Base-by-base conservation (phyloP, 257 asterid genomes). In the Capsicum pubescens region DNA sequence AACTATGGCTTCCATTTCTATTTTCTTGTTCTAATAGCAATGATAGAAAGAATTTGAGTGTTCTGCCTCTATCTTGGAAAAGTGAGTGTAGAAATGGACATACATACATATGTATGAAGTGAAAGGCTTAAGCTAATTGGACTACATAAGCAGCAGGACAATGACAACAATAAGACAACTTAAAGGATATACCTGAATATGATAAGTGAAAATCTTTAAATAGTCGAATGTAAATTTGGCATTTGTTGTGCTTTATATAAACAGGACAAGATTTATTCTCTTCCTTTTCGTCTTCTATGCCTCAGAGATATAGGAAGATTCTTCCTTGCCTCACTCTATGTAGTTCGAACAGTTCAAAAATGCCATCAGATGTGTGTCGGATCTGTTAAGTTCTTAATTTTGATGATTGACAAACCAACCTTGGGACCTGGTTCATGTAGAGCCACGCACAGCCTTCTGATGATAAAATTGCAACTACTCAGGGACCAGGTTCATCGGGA, bases 1-100 rank as follows among this genome's bases (percentile, higher is more conserved):
- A 69, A 84, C 54, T 76, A 87, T 54, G 83, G 89, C 83, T 35
- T 90, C 89, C 94, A 86, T 91, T 15, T 78, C 13, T 3, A 6
- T 16, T 50, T 68, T 68, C 9, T 26, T 26, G 2, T 16, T 4
- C 15, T 55, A 52, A 68, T 61, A 14, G 14, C 14, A 39, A 52
- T 26, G 12, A 76, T 26, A 74, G 17, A 59, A 21, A 78, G 26
- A 39, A 39, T 26, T 39, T 39, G 54, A 14, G 55, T 32, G 32
- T 54, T 77, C 17, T 32, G 82, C 50, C 19, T 74, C 3, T 76
- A 50, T 54, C 0, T 32, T 77, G 82, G 12, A 54, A 15, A 26
- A 8, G 7, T 54, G 64, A 26, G 1, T 15, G 48, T 14, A 77
- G 26, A 82, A 61, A 84, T 84, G 86, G 19, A 78, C 9, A 68